Percentiles rank a stretch among this genome's conserved stretches.
Evolutionary conservation across 1,284 basidiomycete genomes (phyloP).

Genomic region (Boletus subluridellus): DNA sequence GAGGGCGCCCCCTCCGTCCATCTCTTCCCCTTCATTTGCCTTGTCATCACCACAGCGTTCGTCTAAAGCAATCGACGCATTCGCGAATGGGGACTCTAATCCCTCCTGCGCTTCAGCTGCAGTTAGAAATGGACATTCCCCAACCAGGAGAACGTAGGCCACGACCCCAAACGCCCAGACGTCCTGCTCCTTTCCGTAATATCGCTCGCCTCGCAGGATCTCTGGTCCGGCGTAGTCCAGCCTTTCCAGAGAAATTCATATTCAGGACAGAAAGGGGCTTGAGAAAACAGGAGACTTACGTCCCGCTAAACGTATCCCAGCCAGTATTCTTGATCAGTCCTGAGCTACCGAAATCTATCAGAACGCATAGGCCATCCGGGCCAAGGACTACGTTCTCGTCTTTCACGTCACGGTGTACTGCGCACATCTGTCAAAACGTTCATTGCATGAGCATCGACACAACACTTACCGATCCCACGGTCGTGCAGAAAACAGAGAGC

Average conservation of each 20-base stretch:
- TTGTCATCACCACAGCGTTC: conserved; percentile 72
- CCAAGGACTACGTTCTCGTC: conserved; percentile 94
- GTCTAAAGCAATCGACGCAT: conserved; percentile 68
- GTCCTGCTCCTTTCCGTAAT: conserved; percentile 95
- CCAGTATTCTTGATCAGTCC: conserved; percentile 79
- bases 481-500: conserved; percentile 88
- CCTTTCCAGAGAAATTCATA: conserved; percentile 40
- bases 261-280: conserved; percentile 17
- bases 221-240: conserved; percentile 96
- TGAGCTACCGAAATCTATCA: conserved; percentile 97
- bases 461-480: conserved; percentile 73
- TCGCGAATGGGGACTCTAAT: conserved; percentile 68
- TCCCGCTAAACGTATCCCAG: conserved; percentile 96
- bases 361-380: conserved; percentile 71
- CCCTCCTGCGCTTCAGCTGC: conserved; percentile 82
- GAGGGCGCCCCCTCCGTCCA: conserved; percentile 76
- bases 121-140: conserved; percentile 92
- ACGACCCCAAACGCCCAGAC: conserved; percentile 99
- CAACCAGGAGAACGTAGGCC: conserved; percentile 91
- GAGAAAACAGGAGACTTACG: conserved; percentile 50
- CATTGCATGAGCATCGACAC: conserved; percentile 4
- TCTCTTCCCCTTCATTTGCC: conserved; percentile 66
- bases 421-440: conserved; percentile 9
- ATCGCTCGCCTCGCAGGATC: conserved; percentile 91
- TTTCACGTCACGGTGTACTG: conserved; percentile 97